Evolutionary conservation across 1,139 yeast genomes (phyloP).

Genomic region (Pichia sp.): DNA sequence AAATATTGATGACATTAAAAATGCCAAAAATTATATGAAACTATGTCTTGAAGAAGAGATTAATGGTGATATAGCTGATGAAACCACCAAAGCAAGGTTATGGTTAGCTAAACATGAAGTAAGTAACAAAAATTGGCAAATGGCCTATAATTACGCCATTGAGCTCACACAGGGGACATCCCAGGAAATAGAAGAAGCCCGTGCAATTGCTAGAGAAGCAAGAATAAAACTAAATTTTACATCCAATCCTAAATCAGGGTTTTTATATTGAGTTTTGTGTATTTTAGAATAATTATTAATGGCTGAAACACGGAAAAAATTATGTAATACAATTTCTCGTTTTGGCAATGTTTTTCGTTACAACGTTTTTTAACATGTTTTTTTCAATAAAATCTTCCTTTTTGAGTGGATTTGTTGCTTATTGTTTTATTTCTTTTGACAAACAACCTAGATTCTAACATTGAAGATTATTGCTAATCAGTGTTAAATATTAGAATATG

Average conservation of each 20-base stretch:
- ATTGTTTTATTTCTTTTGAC: too few species aligned
- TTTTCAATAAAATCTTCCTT: too few species aligned
- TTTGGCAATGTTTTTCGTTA: too few species aligned
- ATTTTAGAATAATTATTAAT: too few species aligned
- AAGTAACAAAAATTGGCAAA: slow-evolving; percentile 49
- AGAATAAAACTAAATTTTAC: slow-evolving; percentile 26
- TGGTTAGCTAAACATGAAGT: slow-evolving; percentile 81
- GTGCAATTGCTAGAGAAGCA: slow-evolving; percentile 75
- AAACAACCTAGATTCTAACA: too few species aligned
- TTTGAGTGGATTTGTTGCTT: too few species aligned
- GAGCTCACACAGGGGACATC: slow-evolving; percentile 73
- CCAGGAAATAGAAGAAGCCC: slow-evolving; percentile 84
- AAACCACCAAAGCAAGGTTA: slow-evolving; percentile 72
- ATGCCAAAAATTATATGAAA: slow-evolving; percentile 63
- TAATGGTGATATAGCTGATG: slow-evolving; percentile 66
- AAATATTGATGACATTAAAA: slow-evolving; percentile 43
- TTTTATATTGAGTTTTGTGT: not conserved
- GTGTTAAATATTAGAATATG: too few species aligned
- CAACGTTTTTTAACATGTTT: too few species aligned
- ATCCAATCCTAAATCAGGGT: slow-evolving; percentile 1
- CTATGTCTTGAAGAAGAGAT: slow-evolving; percentile 63
- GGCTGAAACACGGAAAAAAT: not conserved
- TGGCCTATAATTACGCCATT: slow-evolving; percentile 69
- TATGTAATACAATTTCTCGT: not conserved
- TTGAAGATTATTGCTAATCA: too few species aligned